Percentiles rank a stretch among this genome's conserved stretches.
phyloP scores from a whole-genome alignment of 441 rosid species.

The Pelargonium australe region DNA sequence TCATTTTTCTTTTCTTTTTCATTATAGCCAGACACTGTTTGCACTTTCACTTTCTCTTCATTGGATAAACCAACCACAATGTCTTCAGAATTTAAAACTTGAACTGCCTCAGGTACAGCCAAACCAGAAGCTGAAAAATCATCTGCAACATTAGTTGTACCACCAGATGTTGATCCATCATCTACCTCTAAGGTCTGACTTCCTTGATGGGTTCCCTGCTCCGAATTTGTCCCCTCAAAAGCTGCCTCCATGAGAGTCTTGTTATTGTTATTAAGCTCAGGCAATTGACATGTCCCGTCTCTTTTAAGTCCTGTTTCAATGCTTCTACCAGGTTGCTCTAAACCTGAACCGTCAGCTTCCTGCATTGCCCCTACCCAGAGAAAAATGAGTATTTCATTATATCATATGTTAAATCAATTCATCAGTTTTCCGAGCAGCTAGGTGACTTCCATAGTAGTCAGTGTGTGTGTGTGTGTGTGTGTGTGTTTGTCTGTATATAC shows the following conservation, averaged over 20 bases:
- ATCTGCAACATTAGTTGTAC: slow-evolving; percentile 26
- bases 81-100: slow-evolving; percentile 25
- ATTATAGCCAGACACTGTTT: slow-evolving; percentile 17
- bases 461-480: slow-evolving; percentile 11
- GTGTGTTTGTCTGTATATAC: not conserved
- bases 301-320: slow-evolving; percentile 27
- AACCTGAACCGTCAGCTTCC: slow-evolving; percentile 63
- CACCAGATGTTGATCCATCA: slow-evolving; percentile 24
- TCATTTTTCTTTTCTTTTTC: slow-evolving; percentile 22
- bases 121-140: slow-evolving; percentile 25
- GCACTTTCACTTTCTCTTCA: slow-evolving; percentile 29
- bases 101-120: slow-evolving; percentile 24
- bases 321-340: slow-evolving; percentile 34
- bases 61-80: slow-evolving; percentile 22
- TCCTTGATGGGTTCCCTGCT: slow-evolving; percentile 30
- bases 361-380: slow-evolving; percentile 96
- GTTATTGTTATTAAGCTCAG: slow-evolving; percentile 20
- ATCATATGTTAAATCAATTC: slow-evolving; percentile 39
- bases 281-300: slow-evolving; percentile 19
- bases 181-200: slow-evolving; percentile 27
- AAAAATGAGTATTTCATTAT: slow-evolving; percentile 67
- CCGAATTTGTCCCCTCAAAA: slow-evolving; percentile 20
- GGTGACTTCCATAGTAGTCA: slow-evolving; percentile 19
- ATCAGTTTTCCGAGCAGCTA: slow-evolving; percentile 20
- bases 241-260: slow-evolving; percentile 30